Conservation (phyloP, 306 rosid species). For the Castanea sativa region DNA sequence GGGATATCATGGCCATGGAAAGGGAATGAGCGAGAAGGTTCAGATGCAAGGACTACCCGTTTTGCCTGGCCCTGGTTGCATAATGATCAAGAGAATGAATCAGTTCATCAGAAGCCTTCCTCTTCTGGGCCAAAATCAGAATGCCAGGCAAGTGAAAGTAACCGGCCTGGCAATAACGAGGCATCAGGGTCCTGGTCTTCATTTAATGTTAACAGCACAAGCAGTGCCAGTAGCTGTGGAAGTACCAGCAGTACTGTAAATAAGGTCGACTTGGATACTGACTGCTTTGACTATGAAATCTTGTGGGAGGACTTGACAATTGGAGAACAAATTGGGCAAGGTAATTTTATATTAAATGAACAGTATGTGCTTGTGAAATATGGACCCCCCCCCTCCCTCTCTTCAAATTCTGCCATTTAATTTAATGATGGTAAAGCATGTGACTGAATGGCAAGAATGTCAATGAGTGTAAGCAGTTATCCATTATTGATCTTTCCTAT, state of each 20-base stretch:
- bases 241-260: constrained; percentile 77
- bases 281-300: constrained; percentile 93
- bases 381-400: neutral
- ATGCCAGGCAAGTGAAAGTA: constrained; percentile 49
- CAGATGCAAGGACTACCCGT: constrained; percentile 47
- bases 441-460: neutral
- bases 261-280: constrained; percentile 76
- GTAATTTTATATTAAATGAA: constrained; percentile 38
- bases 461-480: neutral
- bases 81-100: constrained; percentile 67
- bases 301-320: constrained; percentile 94
- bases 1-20: constrained; percentile 91
- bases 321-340: constrained; percentile 97
- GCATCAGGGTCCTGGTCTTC: constrained; percentile 81
- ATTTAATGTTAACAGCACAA: constrained; percentile 80
- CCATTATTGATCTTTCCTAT: constrained; percentile 4
- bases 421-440: neutral
- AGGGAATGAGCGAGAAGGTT: constrained; percentile 63
- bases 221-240: constrained; percentile 98
- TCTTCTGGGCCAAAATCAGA: constrained; percentile 49
- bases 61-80: constrained; percentile 59
- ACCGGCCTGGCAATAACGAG: constrained; percentile 56
- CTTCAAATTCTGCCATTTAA: neutral
- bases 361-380: constrained; percentile 18
- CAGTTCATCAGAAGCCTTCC: constrained; percentile 38